Evolutionary conservation across 1,139 yeast species (phyloP).

Genomic region (Diutina neorugosa): DNA sequence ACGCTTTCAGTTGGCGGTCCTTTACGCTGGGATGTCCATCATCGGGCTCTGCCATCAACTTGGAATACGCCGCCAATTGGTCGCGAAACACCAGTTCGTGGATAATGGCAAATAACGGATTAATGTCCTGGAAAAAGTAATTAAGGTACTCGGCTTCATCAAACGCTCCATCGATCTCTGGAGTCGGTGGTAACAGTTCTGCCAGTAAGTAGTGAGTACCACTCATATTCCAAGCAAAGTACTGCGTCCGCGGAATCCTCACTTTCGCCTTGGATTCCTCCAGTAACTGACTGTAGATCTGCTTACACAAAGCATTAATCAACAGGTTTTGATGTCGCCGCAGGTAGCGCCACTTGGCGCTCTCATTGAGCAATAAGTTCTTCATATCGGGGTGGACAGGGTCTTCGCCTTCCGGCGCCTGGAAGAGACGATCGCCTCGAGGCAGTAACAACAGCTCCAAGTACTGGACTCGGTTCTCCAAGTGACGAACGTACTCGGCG

Average conservation of each 20-base stretch:
- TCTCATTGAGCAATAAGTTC: not conserved
- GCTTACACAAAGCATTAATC: constrained; percentile 31
- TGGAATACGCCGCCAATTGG: constrained; percentile 31
- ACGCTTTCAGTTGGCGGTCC: constrained; percentile 10
- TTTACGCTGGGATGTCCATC: not conserved
- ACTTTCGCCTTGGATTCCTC: constrained; percentile 26
- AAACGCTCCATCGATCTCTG: constrained; percentile 11
- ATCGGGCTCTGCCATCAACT: constrained; percentile 5
- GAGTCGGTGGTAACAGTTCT: constrained; percentile 25
- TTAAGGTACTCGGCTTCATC: constrained; percentile 15
- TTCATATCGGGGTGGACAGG: constrained; percentile 4
- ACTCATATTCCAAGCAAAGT: constrained; percentile 57
- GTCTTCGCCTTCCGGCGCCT: constrained; percentile 6
- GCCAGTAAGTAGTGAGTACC: constrained; percentile 40
- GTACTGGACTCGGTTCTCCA: constrained; percentile 30
- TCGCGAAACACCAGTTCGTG: constrained; percentile 45
- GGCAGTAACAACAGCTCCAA: constrained; percentile 22
- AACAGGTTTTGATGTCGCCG: constrained; percentile 39
- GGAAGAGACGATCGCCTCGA: constrained; percentile 12
- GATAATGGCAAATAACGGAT: constrained; percentile 41
- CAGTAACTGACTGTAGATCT: constrained; percentile 25
- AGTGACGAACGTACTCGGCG: constrained; percentile 8
- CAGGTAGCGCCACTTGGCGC: constrained; percentile 37
- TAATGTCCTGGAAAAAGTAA: constrained; percentile 38
- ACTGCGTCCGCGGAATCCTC: constrained; percentile 42